A percentile compares a stretch with the other conserved stretches of the same genome.
Conservation (phyloP, 2,329 filamentous ascomycete species). For the Cladosporium cucumerinum region DNA sequence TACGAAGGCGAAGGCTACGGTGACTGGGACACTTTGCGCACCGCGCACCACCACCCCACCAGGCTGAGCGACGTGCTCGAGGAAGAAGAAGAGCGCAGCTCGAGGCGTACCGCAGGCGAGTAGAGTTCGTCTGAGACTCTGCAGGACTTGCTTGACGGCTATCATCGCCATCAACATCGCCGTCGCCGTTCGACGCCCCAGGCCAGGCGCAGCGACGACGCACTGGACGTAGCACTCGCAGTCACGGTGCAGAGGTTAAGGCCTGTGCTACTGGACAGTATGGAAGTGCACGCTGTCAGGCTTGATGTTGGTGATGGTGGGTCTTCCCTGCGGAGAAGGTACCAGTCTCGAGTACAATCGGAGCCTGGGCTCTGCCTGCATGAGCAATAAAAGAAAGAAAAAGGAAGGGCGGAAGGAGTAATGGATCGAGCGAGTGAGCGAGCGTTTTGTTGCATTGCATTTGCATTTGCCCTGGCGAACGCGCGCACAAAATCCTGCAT, state of each 20-base stretch:
- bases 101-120: conserved; percentile 29
- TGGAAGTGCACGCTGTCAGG: neutral
- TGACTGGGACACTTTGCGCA: conserved; percentile 68
- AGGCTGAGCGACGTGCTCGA: conserved; percentile 84
- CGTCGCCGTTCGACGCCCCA: neutral
- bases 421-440: neutral
- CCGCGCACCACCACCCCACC: conserved; percentile 76
- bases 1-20: conserved; percentile 56
- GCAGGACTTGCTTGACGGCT: neutral
- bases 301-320: neutral
- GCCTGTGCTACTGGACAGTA: neutral
- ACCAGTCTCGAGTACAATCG: neutral
- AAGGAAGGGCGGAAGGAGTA: neutral
- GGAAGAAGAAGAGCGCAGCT: conserved; percentile 63
- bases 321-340: neutral
- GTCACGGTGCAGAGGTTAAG: conserved; percentile 5
- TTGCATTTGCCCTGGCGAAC: neutral
- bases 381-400: neutral
- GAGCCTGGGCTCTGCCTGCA: neutral
- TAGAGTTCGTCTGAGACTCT: conserved; percentile 8
- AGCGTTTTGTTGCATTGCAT: neutral
- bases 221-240: neutral
- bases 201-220: neutral
- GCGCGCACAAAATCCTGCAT: neutral
- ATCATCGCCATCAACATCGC: neutral